Evolutionary conservation across 179 eudicot genomes (phyloP).

Genomic region (Sideroxylon spinosum): DNA sequence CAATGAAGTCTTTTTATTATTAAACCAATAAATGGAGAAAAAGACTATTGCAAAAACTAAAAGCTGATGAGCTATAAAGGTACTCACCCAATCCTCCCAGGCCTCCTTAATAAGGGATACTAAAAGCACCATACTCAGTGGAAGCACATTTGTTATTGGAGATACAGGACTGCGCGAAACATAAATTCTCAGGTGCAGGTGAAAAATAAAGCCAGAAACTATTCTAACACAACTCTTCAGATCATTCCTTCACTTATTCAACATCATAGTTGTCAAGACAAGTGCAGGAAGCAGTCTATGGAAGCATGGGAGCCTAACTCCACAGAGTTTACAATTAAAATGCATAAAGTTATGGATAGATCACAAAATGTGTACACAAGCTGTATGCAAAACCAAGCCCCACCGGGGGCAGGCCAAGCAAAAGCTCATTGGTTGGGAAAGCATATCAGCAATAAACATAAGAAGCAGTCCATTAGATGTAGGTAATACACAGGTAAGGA

Average conservation of each 20-base stretch:
- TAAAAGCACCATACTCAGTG: slow-evolving; percentile 79
- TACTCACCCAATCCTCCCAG: slow-evolving; percentile 99
- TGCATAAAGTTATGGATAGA: not conserved
- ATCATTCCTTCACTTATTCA: not conserved
- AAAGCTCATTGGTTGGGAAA: not conserved
- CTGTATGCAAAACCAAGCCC: slow-evolving; percentile 1
- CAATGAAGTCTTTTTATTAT: not conserved
- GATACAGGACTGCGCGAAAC: slow-evolving; percentile 86
- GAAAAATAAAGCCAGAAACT: slow-evolving; percentile 10
- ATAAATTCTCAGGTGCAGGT: slow-evolving; percentile 20
- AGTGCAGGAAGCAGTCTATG: slow-evolving; percentile 1
- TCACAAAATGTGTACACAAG: not conserved
- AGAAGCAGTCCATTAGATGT: not conserved
- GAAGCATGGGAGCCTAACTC: not conserved
- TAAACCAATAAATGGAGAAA: slow-evolving; percentile 3
- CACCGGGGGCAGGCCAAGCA: not conserved
- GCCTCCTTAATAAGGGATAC: slow-evolving; percentile 96
- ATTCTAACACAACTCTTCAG: not conserved
- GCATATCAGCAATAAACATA: not conserved
- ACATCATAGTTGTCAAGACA: not conserved
- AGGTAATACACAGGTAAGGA: not conserved
- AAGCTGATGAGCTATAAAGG: slow-evolving; percentile 1
- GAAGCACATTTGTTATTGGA: slow-evolving; percentile 94
- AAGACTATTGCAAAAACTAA: not conserved
- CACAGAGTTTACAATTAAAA: not conserved